Evolutionary conservation across 805 yeast genomes (phyloP).

Genomic region (Candida odintsovae): DNA sequence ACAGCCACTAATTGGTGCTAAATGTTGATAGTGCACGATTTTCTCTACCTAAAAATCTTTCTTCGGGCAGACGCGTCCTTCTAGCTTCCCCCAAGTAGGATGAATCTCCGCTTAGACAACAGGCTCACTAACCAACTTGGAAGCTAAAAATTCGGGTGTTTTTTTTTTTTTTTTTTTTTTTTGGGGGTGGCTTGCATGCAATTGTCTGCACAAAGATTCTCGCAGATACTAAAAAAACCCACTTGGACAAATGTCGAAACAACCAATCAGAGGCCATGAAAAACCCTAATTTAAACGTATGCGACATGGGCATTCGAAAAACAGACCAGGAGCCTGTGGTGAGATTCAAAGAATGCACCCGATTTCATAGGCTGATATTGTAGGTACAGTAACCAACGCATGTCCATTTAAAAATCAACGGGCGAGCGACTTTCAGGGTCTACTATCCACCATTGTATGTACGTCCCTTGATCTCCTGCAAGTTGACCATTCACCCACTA

Average conservation of each 20-base stretch:
- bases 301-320: background rate
- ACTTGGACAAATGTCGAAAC: background rate
- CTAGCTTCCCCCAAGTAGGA: background rate
- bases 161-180: background rate
- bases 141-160: background rate
- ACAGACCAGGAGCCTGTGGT: too few relatives aligned
- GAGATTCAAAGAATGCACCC: background rate
- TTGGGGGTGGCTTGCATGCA: background rate
- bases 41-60: too few relatives aligned
- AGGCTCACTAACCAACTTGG: too few relatives aligned
- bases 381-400: too few relatives aligned
- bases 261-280: background rate
- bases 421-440: too few relatives aligned
- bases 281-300: background rate
- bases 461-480: too few relatives aligned
- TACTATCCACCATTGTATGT: too few relatives aligned
- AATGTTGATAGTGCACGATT: too few relatives aligned
- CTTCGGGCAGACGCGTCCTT: background rate
- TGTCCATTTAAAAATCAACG: too few relatives aligned
- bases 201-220: background rate
- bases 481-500: too few relatives aligned
- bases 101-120: background rate
- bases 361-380: background rate
- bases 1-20: too few relatives aligned
- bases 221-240: background rate